These are phyloP conservation scores for Pseudognaphalium luteoalbum DNA, from an alignment of 129 eudicot species.

Conservation along the genomic window DNA sequence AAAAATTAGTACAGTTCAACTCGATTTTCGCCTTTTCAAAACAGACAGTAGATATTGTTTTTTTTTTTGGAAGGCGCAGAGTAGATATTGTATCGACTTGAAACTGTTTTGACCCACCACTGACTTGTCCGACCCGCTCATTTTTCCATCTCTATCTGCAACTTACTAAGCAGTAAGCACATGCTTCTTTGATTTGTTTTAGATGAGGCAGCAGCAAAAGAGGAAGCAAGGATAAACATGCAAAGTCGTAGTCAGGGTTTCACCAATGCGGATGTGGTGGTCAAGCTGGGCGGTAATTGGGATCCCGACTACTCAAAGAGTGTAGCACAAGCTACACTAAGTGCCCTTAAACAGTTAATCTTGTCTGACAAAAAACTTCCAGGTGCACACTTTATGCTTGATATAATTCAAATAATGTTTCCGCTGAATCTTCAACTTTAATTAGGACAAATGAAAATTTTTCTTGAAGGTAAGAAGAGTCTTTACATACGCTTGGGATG, in stretches of 20 bases:
- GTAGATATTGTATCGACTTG: not conserved
- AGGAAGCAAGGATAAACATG: conserved; percentile 65
- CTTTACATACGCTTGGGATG: conserved; percentile 89
- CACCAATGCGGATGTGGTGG: conserved; percentile 91
- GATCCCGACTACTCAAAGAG: conserved; percentile 70
- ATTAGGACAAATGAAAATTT: conserved; percentile 12
- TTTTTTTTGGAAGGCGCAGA: too few relatives aligned
- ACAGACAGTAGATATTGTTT: not conserved
- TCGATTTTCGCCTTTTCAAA: not conserved
- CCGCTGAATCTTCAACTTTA: not conserved
- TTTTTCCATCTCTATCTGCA: not conserved
- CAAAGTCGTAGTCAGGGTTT: conserved; percentile 61
- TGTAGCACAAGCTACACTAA: conserved; percentile 83
- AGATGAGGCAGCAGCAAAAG: conserved; percentile 90
- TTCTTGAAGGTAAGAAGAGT: conserved; percentile 77
- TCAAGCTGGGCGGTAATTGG: conserved; percentile 86
- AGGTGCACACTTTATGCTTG: conserved; percentile 41
- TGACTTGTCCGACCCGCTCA: not conserved
- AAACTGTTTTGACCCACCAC: not conserved
- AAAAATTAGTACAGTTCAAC: not conserved
- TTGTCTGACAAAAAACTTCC: conserved; percentile 85
- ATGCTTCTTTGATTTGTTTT: conserved; percentile 20
- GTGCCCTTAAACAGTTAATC: conserved; percentile 82
- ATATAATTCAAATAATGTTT: not conserved
- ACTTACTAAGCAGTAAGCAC: not conserved